A percentile compares a stretch with the other conserved stretches of the same genome.
Evolutionary conservation across 768 basidiomycete genomes (phyloP).

Genomic region (Strobilomyces echinocephalus): DNA sequence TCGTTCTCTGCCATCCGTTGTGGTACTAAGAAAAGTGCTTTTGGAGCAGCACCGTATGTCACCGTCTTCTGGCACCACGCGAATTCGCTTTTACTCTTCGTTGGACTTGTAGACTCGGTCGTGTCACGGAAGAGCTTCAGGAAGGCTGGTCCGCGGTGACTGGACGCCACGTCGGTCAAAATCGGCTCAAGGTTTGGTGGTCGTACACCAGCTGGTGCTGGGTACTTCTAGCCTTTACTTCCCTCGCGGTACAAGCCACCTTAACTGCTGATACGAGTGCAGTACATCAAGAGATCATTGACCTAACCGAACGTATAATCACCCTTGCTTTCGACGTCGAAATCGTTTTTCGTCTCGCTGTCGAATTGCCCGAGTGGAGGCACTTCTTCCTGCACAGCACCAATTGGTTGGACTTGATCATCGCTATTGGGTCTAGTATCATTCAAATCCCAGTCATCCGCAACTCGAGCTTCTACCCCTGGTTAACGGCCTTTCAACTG

Average conservation of each 20-base stretch:
- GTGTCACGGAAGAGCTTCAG: conserved; percentile 51
- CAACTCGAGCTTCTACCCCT: conserved; percentile 62
- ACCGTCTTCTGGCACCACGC: neutral
- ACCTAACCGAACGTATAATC: conserved; percentile 67
- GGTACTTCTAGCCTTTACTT: conserved; percentile 69
- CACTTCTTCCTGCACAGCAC: conserved; percentile 54
- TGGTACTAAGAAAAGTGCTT: conserved; percentile 87
- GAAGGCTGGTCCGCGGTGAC: conserved; percentile 55
- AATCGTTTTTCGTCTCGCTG: conserved; percentile 69
- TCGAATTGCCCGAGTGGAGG: conserved; percentile 78
- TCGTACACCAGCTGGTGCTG: conserved; percentile 63
- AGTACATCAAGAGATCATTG: conserved; percentile 46
- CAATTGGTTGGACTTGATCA: conserved; percentile 72
- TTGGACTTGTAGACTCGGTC: conserved; percentile 31
- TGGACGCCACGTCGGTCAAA: conserved; percentile 41
- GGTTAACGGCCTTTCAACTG: conserved; percentile 88
- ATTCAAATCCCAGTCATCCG: conserved; percentile 83
- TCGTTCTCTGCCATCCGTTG: conserved; percentile 84
- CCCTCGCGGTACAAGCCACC: conserved; percentile 70
- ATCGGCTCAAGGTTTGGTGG: conserved; percentile 52
- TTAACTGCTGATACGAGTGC: conserved; percentile 47
- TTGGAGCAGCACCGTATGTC: conserved; percentile 58
- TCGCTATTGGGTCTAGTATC: conserved; percentile 70
- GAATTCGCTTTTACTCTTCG: neutral
- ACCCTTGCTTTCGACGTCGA: conserved; percentile 87